Evolutionary conservation across 176 grass and related monocot genomes (phyloP), one percentile per base, ranked within the genome.

Genomic region (Triticum monococcum): DNA sequence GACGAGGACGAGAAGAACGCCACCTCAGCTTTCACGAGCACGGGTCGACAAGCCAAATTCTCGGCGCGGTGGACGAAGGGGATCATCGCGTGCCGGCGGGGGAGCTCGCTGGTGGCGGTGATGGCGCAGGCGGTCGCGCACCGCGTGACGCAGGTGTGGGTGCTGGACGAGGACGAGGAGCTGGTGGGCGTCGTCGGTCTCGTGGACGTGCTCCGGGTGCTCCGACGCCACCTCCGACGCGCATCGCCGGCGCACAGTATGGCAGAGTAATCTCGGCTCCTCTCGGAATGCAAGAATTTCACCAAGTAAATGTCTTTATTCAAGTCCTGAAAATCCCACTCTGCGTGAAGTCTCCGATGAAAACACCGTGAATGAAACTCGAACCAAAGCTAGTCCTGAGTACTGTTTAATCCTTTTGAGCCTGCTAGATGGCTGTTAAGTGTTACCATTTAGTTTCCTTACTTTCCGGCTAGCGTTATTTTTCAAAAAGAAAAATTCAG

Each of bases 101-200:
- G 76, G 13, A 97, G 95, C 76, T 97, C 92, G 9, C 87, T 93
- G 61, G 92, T 97, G 89, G 92, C 92, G 12, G 89, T 97, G 36
- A 91, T 95, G 95, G 80, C 89, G 67, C 92, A 93, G 85, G 87
- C 95, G 3, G 36, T 90, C 68, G 79, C 89, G 43, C 92, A 93
- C 71, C 91, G 95, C 18, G 87, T 94, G 38, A 86, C 87, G 72
- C 92, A 93, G 69, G 87, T 95, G 67, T 97, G 92, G 92, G 95
- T 97, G 38, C 70, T 95, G 26, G 91, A 61, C 23, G 35, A 31
- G n/a, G n/a, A n/a, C n/a, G 88, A 91, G 17, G 76, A 64, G 20
- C 77, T 98, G 13, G 85, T 91, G 17, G 91, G 95, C 7, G 71
- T 87, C 68, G 91, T 98, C 5, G 35, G 80, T 9, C 87, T 98